Percentiles rank a stretch among this genome's conserved stretches.
These are phyloP conservation scores for Pezicula neosporulosa DNA, from an alignment of 2,329 filamentous ascomycete genomes.

Conservation along the genomic window DNA sequence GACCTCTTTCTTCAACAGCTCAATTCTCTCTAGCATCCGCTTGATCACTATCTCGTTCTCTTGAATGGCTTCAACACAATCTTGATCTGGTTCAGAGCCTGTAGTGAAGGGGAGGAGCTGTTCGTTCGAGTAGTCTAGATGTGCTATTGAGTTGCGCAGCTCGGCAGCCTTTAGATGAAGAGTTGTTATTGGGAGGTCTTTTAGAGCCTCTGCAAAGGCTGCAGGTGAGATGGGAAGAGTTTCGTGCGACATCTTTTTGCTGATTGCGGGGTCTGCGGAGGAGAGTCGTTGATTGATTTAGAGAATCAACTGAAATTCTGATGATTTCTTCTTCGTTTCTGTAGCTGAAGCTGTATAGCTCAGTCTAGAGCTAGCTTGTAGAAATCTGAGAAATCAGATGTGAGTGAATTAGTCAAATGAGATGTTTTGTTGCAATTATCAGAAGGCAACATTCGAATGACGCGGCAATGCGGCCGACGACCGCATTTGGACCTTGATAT, in stretches of 20 bases:
- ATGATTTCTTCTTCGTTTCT: too few species aligned
- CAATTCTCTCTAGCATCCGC: slow-evolving; percentile 64
- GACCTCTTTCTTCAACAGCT: slow-evolving; percentile 61
- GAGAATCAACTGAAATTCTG: background rate
- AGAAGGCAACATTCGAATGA: background rate
- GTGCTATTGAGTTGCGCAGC: slow-evolving; percentile 69
- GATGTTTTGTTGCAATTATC: background rate
- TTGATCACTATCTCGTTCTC: slow-evolving; percentile 69
- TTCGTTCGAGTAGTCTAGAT: slow-evolving; percentile 71
- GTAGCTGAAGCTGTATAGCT: too few species aligned
- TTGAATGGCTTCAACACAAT: slow-evolving; percentile 69
- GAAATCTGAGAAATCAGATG: background rate
- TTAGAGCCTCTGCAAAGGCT: slow-evolving; percentile 65
- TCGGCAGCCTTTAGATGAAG: slow-evolving; percentile 75
- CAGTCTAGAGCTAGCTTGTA: background rate
- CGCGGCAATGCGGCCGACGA: background rate
- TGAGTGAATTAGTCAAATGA: background rate
- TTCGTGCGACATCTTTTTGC: slow-evolving; percentile 55
- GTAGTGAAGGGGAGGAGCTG: slow-evolving; percentile 68
- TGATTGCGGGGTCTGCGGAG: background rate
- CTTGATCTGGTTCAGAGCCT: slow-evolving; percentile 50
- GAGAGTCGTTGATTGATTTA: background rate
- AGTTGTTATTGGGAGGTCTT: slow-evolving; percentile 57
- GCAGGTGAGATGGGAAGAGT: slow-evolving; percentile 56
- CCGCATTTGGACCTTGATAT: background rate